Conservation (phyloP, 805 yeast genomes). For the Kodamaea kakaduensis region DNA sequence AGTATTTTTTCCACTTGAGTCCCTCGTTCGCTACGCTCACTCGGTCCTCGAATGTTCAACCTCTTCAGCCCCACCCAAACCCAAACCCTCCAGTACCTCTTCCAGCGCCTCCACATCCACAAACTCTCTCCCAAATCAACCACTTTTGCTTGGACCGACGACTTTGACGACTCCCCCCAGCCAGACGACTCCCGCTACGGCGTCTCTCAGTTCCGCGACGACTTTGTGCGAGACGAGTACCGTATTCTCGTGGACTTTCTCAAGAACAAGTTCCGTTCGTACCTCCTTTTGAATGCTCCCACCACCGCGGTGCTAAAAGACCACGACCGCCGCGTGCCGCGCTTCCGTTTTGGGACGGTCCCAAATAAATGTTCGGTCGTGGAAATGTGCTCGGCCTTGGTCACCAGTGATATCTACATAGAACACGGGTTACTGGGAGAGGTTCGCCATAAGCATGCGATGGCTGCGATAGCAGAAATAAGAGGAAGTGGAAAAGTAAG, state of each 20-base stretch:
- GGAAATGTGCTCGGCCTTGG: slow-evolving; percentile 26
- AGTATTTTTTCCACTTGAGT: too few species aligned
- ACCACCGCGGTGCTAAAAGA: slow-evolving; percentile 35
- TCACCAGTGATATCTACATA: slow-evolving; percentile 48
- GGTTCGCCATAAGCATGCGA: slow-evolving; percentile 6
- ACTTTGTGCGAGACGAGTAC: slow-evolving; percentile 53
- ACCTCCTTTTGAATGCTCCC: slow-evolving; percentile 48
- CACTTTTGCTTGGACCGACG: slow-evolving; percentile 27
- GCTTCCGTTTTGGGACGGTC: slow-evolving; percentile 20
- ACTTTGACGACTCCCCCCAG: slow-evolving; percentile 15
- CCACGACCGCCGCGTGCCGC: slow-evolving; percentile 19
- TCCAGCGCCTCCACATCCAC: slow-evolving; percentile 46
- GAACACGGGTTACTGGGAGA: slow-evolving; percentile 41
- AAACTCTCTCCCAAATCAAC: slow-evolving; percentile 28
- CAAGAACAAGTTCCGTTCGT: slow-evolving; percentile 62
- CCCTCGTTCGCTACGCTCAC: too few species aligned
- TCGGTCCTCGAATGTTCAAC: too few species aligned
- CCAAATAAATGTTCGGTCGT: slow-evolving; percentile 17
- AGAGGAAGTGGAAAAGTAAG: neutral
- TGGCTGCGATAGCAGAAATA: slow-evolving; percentile 6
- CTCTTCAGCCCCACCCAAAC: slow-evolving; percentile 50
- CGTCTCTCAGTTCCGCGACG: slow-evolving; percentile 37
- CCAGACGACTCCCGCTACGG: slow-evolving; percentile 50
- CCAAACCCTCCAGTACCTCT: slow-evolving; percentile 55
- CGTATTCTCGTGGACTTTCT: slow-evolving; percentile 62